Conservation (phyloP, 345 rosid species). For the Aegle marmelos region DNA sequence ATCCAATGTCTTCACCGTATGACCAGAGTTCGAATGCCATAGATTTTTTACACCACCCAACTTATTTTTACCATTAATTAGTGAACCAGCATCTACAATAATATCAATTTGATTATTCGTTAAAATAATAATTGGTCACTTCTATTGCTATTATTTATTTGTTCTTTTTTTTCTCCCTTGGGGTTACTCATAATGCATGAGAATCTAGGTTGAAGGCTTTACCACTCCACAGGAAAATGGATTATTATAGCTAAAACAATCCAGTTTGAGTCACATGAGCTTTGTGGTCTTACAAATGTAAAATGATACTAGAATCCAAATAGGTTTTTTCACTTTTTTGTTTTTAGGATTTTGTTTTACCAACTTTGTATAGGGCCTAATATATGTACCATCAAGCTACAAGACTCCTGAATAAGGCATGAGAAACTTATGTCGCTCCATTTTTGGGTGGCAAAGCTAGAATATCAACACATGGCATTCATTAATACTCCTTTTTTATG, state of each 20-base stretch:
- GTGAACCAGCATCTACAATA: too few species aligned
- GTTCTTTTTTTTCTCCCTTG: too few species aligned
- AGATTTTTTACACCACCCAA: too few species aligned
- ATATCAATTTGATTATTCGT: too few species aligned
- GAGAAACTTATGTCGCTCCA: constrained; percentile 31
- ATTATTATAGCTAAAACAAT: neutral
- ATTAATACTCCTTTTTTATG: neutral
- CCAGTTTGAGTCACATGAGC: neutral
- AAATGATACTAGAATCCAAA: neutral
- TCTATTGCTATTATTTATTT: too few species aligned
- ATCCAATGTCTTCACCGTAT: too few species aligned
- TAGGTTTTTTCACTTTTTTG: neutral
- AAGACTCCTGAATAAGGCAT: constrained; percentile 8
- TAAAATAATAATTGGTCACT: too few species aligned
- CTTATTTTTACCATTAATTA: too few species aligned
- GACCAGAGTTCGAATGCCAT: too few species aligned
- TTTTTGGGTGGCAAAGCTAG: constrained; percentile 7
- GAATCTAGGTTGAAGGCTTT: too few species aligned
- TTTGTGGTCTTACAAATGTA: neutral
- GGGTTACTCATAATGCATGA: too few species aligned
- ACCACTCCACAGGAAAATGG: too few species aligned
- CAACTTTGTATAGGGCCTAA: neutral
- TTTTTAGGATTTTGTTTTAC: neutral
- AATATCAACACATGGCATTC: constrained; percentile 21
- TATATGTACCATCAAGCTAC: neutral